phyloP scores from a whole-genome alignment of 768 basidiomycete species.

The Rhizopogon sp. region DNA sequence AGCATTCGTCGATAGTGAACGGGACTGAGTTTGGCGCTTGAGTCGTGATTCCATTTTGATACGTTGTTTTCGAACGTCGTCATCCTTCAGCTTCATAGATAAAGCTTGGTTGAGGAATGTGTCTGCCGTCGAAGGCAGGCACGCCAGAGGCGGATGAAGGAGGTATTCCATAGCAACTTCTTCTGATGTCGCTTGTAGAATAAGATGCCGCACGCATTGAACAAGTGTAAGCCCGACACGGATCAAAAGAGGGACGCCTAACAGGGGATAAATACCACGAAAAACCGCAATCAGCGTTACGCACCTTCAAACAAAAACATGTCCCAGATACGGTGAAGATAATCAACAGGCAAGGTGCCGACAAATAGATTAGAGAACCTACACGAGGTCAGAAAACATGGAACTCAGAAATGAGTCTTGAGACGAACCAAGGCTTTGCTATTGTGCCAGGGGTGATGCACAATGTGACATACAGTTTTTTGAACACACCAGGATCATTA shows the following conservation, averaged over 20 bases:
- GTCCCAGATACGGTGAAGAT: conserved; percentile 77
- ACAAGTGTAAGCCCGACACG: conserved; percentile 70
- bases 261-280: neutral
- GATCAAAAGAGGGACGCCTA: conserved; percentile 69
- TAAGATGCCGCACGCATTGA: conserved; percentile 50
- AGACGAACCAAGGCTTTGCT: conserved; percentile 59
- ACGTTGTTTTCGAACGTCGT: conserved; percentile 72
- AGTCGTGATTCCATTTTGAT: conserved; percentile 71
- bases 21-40: conserved; percentile 49
- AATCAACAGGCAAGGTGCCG: conserved; percentile 56
- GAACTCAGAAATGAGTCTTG: neutral
- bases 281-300: conserved; percentile 2
- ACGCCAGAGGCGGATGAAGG: conserved; percentile 42
- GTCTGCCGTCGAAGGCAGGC: conserved; percentile 57
- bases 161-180: conserved; percentile 46
- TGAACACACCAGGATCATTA: conserved; percentile 54
- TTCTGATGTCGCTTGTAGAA: conserved; percentile 48
- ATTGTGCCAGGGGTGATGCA: conserved; percentile 52
- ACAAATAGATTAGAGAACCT: conserved; percentile 78
- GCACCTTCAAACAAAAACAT: conserved; percentile 77
- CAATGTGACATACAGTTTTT: conserved; percentile 63
- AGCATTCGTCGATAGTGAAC: conserved; percentile 21
- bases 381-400: neutral
- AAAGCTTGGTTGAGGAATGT: conserved; percentile 56
- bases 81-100: conserved; percentile 73